Base-by-base conservation (phyloP, 345 rosid genomes). In the Abelmoschus esculentus region DNA sequence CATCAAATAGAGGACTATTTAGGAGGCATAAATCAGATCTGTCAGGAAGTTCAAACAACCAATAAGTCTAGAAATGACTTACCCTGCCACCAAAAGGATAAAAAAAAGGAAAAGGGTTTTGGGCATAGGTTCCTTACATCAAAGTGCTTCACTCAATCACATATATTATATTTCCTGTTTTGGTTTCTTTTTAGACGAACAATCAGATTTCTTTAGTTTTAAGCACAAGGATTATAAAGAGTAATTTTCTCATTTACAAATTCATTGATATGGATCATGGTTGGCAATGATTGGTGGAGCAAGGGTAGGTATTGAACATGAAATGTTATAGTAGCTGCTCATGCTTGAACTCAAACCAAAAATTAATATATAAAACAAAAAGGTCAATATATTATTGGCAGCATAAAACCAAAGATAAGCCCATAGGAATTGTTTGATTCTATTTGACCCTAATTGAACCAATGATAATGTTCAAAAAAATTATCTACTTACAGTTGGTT, bases 401-500 rank as follows among this genome's bases (percentile, higher is more conserved):
- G 34, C 53, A 66, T 11, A 13, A 3, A 46, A 60, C 40, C 26
- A 58, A 1, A 19, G 29, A 58, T 26, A 40, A 42, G 13, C 63
- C n/a, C 4, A 12, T 3, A 54, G 12, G 60, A 22, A 56, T 56
- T 55, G 59, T 55, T 22, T 10, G 59, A 13, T 55, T 55, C 9
- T 1, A 55, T 0, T 19, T 55, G 59, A 55, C 12, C 29, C 6
- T 55, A 22, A 55, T 19, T 55, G 15, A 55, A 5, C 32, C 3
- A 15, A 55, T 4, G 11, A 59, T 26, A 29, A 10, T 29, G 26
- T 69, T 49, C 8, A 57, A 19, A 69, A 57, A 42, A 52, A 40
- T 61, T 38, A 69, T 40, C 63, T n/a, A 68, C 86, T 83, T 87
- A 96, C 99, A 76, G 77, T 68, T 70, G 77, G 73, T 76, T 86